These are phyloP conservation scores for Nicotiana attenuata DNA, from an alignment of 257 asterid genomes.

Conservation along the genomic window DNA sequence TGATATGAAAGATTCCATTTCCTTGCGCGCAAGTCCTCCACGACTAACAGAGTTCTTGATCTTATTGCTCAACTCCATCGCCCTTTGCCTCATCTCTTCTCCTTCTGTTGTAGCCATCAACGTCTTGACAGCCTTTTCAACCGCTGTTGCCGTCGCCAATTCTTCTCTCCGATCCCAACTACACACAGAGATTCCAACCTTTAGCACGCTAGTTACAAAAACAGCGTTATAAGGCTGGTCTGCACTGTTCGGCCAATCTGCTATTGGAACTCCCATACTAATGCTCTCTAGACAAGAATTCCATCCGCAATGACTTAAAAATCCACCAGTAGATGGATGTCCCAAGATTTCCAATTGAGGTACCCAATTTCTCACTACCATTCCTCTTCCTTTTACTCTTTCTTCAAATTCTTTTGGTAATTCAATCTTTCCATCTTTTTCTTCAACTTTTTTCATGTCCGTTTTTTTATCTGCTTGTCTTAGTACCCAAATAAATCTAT, in stretches of 20 bases:
- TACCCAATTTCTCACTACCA: not conserved
- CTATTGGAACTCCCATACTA: not conserved
- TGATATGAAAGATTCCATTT: not conserved
- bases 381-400: not conserved
- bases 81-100: not conserved
- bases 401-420: not conserved
- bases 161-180: not conserved
- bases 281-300: not conserved
- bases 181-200: not conserved
- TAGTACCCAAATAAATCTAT: not conserved
- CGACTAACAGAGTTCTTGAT: not conserved
- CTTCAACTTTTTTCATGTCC: not conserved
- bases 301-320: not conserved
- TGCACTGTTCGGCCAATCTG: not conserved
- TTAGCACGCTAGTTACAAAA: not conserved
- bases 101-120: not conserved
- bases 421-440: not conserved
- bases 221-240: not conserved
- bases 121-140: not conserved
- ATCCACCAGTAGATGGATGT: not conserved
- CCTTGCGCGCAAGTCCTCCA: not conserved
- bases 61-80: not conserved
- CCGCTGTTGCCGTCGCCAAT: not conserved
- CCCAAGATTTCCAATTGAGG: not conserved
- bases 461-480: not conserved